Percentiles rank a stretch among this genome's conserved stretches.
Evolutionary conservation across 2,329 filamentous ascomycete genomes (phyloP).

Genomic region (Sclerotinia subarctica): DNA sequence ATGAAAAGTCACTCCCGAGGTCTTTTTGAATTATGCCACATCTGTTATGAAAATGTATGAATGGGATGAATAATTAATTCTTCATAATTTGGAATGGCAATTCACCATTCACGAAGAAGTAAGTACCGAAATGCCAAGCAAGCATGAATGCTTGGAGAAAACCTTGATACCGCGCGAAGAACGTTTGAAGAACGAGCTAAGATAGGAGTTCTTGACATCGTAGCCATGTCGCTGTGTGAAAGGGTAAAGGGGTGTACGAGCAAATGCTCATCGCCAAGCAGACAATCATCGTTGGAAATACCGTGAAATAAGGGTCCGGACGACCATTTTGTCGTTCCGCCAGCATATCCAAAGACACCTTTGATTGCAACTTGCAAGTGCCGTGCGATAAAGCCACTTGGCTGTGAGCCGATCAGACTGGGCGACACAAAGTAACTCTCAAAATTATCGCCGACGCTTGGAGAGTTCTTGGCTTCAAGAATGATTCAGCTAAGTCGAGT

Average conservation of each 20-base stretch:
- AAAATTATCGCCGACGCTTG: not conserved
- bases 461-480: not conserved
- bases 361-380: not conserved
- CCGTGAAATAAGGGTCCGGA: not conserved
- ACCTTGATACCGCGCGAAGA: not conserved
- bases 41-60: not conserved
- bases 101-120: not conserved
- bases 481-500: not conserved
- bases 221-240: too few species aligned
- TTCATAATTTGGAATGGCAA: not conserved
- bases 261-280: not conserved
- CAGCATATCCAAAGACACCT: not conserved
- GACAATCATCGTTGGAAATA: not conserved
- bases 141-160: not conserved
- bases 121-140: not conserved
- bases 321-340: not conserved
- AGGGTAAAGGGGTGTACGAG: not conserved
- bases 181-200: not conserved
- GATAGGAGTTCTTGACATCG: not conserved
- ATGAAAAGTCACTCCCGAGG: not conserved
- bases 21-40: not conserved
- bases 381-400: not conserved
- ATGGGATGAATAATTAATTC: not conserved
- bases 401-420: not conserved
- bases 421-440: not conserved